phyloP scores from a whole-genome alignment of 1,284 basidiomycete genomes.

The Porodaedalea pini region DNA sequence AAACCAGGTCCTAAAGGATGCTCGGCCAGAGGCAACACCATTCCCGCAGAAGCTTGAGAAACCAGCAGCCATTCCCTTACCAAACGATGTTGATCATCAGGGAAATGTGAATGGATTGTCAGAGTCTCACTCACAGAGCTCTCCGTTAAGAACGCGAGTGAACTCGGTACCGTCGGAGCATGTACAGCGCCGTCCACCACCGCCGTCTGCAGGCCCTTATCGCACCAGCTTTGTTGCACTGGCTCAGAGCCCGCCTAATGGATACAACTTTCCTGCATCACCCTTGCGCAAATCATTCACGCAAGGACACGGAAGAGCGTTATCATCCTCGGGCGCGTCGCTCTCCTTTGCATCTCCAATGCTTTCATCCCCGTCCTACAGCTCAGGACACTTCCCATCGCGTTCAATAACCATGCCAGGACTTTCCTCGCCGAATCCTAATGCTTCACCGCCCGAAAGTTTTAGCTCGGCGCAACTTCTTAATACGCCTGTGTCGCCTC shows the following conservation, averaged over 20 bases:
- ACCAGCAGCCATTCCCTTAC: conserved; percentile 8
- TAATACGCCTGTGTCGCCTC: conserved; percentile 24
- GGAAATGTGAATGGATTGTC: conserved; percentile 12
- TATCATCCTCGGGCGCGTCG: conserved; percentile 47
- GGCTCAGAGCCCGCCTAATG: conserved; percentile 30
- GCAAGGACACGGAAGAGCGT: conserved; percentile 44
- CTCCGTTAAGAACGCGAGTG: conserved; percentile 33
- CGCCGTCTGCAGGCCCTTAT: conserved; percentile 41
- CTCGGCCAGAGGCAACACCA: neutral
- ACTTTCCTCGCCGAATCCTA: conserved; percentile 26
- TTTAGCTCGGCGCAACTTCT: conserved; percentile 25
- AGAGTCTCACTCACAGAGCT: conserved; percentile 19
- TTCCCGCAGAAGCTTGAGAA: conserved; percentile 7
- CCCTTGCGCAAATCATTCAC: conserved; percentile 50
- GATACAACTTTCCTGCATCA: conserved; percentile 37
- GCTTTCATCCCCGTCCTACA: conserved; percentile 44
- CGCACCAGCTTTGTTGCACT: conserved; percentile 34
- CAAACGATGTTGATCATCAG: neutral
- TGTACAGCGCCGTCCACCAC: conserved; percentile 30
- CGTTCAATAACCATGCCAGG: conserved; percentile 29
- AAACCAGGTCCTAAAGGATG: conserved; percentile 6
- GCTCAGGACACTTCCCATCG: conserved; percentile 43
- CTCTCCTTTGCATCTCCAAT: conserved; percentile 46
- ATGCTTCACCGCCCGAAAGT: conserved; percentile 24
- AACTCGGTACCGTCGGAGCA: conserved; percentile 35